These are phyloP conservation scores for Ceratorhiza oryzae-sativae DNA, from an alignment of 1,284 basidiomycete species.

Conservation along the genomic window DNA sequence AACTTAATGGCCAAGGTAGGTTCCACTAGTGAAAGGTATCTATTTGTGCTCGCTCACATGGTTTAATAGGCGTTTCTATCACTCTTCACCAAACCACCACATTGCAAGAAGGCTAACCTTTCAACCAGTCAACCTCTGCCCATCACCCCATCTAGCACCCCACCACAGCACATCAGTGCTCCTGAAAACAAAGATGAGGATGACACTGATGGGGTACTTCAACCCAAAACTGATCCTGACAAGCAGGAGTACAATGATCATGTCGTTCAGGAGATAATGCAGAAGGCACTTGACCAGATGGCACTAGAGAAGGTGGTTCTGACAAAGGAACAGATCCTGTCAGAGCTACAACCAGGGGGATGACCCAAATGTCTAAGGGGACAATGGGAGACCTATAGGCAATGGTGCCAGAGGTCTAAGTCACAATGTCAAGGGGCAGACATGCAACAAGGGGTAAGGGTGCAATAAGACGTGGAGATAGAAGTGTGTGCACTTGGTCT, in stretches of 20 bases:
- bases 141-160: not conserved
- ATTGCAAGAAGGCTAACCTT: not conserved
- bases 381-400: too few relatives aligned
- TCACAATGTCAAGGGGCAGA: too few relatives aligned
- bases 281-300: slow-evolving; percentile 4
- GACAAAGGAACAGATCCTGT: not conserved
- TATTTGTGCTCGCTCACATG: not conserved
- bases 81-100: not conserved
- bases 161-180: too few relatives aligned
- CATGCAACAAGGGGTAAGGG: too few relatives aligned
- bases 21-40: not conserved
- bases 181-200: not conserved
- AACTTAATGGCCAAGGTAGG: slow-evolving; percentile 26
- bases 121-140: not conserved
- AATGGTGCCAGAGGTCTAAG: too few relatives aligned
- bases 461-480: too few relatives aligned
- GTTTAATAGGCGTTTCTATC: not conserved
- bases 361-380: too few relatives aligned
- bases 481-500: too few relatives aligned
- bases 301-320: not conserved
- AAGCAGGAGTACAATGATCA: not conserved
- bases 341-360: too few relatives aligned
- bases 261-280: not conserved
- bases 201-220: not conserved
- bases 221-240: not conserved